Conservation (phyloP, 1,139 yeast genomes). For the Taphrina confusa region DNA sequence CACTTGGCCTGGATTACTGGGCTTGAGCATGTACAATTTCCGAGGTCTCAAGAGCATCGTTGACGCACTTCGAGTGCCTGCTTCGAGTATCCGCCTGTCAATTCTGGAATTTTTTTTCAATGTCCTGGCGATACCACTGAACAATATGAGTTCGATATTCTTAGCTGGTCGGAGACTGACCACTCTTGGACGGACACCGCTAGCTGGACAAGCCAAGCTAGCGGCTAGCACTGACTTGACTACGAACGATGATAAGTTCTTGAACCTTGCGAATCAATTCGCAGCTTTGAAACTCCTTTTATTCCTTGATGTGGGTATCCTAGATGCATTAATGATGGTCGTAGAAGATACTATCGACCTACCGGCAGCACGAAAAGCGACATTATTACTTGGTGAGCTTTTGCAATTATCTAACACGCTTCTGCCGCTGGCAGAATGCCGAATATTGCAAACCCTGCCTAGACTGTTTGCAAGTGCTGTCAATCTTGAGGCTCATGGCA, state of each 20-base stretch:
- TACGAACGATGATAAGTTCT: conserved; percentile 10
- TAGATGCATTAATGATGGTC: conserved; percentile 52
- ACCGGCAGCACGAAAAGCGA: conserved; percentile 59
- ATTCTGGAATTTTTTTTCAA: conserved; percentile 65
- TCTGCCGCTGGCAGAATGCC: conserved; percentile 51
- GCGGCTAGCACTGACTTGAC: neutral
- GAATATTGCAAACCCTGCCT: conserved; percentile 45
- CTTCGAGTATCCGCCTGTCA: conserved; percentile 53
- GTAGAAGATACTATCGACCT: conserved; percentile 55
- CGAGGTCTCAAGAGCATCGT: conserved; percentile 61
- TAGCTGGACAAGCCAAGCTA: conserved; percentile 7
- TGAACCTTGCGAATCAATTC: conserved; percentile 54
- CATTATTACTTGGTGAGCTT: conserved; percentile 64
- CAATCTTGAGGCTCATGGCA: conserved; percentile 39
- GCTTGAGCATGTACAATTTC: conserved; percentile 62
- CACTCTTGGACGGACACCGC: conserved; percentile 28
- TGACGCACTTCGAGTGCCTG: conserved; percentile 62
- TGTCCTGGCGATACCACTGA: conserved; percentile 60
- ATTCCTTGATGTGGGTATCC: conserved; percentile 60
- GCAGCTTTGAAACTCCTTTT: conserved; percentile 60
- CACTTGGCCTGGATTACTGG: conserved; percentile 74
- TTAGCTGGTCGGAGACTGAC: conserved; percentile 48
- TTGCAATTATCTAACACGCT: conserved; percentile 58
- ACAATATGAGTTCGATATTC: conserved; percentile 59
- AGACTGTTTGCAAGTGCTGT: conserved; percentile 45